Base-by-base conservation (phyloP, 2,329 filamentous ascomycete species). In the Helotiales sp. region DNA sequence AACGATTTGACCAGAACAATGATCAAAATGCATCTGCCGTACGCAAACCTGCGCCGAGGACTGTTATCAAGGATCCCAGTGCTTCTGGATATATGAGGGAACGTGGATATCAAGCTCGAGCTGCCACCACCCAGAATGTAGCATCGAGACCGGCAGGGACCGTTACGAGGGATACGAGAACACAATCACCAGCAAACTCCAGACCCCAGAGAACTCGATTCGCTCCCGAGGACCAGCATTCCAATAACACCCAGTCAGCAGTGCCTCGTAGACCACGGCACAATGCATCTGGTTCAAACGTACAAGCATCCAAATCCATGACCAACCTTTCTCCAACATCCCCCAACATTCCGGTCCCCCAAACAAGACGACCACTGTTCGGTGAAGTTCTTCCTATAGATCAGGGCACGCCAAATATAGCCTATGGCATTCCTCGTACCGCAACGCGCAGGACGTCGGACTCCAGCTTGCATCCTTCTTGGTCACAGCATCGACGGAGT, bases 361-460 rank as follows among this genome's bases (percentile, higher is more conserved):
- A 70, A 47, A 72, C 81, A 57, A 82, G 83, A 63, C 84, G 84
- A 69, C 86, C 92, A 40, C 80, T 94, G 22, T 95, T 95, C 80
- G 92, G 92, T 43, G 92, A 94, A 78, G 85, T 94, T 71, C 80
- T 88, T 30, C 84, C 87, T n/a, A 82, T 87, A 43, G 83, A 87
- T 71, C 83, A 82, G 73, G 82, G 86, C 71, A 75, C 82, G 28
- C 78, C 82, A 22, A 80, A 84, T 58, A 80, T 83, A 61, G 88
- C 87, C 5, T 88, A 87, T 79, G 89, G 89, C 61, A 91, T 91
- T 70, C 70, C 75, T 55, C 68, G 79, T 37, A 74, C 81, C 59
- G 80, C 84, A 60, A 82, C 83, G 67, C 83, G 90, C 70, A 85
- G 90, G 78, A 89, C 89, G 24, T 92, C 91, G 50, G 92, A 94